Base-by-base conservation (phyloP, 2,329 filamentous ascomycete genomes). In the Penicillium sp. region DNA sequence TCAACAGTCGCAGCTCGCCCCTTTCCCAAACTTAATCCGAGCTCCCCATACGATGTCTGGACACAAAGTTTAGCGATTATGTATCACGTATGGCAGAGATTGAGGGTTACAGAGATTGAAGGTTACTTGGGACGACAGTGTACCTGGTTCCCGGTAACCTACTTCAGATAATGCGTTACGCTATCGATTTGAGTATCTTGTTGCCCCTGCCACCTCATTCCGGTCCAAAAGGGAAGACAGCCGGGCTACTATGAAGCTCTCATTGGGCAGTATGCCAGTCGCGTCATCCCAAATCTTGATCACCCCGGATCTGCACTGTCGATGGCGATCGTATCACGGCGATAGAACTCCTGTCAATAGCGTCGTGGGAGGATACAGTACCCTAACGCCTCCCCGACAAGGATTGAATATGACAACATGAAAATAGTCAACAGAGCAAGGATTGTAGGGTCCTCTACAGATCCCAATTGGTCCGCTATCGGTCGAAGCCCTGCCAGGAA, bases 1-100 rank as follows among this genome's bases (percentile, higher is more conserved):
- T 37, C 22, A 8, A 22, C 24, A 6, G 13, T 37, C 11, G 35
- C 35, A 14, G 35, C 4, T 23, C 8, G 20, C 18, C 16, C 18
- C 20, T 5, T 18, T 9, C 10, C 35, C 11, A 26, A 43, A 43
- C 31, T 32, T 38, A 38, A 46, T 31, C 29, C 24, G 10, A 18
- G 28, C 35, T 31, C 31, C 27, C 40, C 44, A 47, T 40, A 44
- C 36, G 37, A 36, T 22, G 29, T 13, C 46, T 37, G 46, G 24
- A 49, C 50, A 51, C 53, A 55, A 59, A 45, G 51, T 53, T 57
- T 47, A 34, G 46, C 54, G 50, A 44, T 47, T 39, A 22, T 41
- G 55, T 56, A 51, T 44, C 44, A 58, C 46, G 46, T 53, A 46
- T 56, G 38, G 46, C 51, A 50, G 50, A 56, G 46, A 56, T 50